Conservation (phyloP, 495 filamentous ascomycete genomes). For the Amphirosellinia nigrospora region DNA sequence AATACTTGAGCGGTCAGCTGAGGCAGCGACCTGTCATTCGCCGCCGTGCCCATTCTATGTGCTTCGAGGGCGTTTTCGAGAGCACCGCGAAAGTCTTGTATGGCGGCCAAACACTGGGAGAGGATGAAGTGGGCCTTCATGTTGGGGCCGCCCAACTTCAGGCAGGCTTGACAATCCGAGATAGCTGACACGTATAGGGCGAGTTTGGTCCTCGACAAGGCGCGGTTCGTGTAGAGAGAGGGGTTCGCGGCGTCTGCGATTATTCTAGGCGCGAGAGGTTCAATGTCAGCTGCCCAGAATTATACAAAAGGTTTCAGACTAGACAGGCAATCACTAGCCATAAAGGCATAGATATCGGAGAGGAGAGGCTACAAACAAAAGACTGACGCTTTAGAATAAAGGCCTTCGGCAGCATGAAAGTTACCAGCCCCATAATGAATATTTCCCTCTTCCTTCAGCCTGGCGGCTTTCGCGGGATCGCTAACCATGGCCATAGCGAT, state of each 20-base stretch:
- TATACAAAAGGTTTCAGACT: neutral
- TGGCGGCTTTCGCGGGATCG: slow-evolving; percentile 26
- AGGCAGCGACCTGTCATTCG: slow-evolving; percentile 64
- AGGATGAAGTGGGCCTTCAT: slow-evolving; percentile 88
- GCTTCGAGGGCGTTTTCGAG: slow-evolving; percentile 72
- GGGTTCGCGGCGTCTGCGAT: slow-evolving; percentile 66
- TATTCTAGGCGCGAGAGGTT: slow-evolving; percentile 47
- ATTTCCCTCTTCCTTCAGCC: slow-evolving; percentile 67
- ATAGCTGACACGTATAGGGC: slow-evolving; percentile 74
- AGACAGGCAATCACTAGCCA: neutral
- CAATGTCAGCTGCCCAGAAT: neutral
- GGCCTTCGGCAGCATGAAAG: slow-evolving; percentile 73
- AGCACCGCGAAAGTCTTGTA: slow-evolving; percentile 77
- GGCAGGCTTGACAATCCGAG: slow-evolving; percentile 75
- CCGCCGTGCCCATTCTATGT: slow-evolving; percentile 70
- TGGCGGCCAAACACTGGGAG: slow-evolving; percentile 78
- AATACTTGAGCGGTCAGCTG: slow-evolving; percentile 72
- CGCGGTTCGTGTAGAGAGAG: slow-evolving; percentile 83
- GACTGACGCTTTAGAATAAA: slow-evolving; percentile 85
- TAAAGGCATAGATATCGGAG: neutral
- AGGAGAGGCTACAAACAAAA: neutral
- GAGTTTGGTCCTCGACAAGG: slow-evolving; percentile 81
- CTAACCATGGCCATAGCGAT: slow-evolving; percentile 26
- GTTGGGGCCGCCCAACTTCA: slow-evolving; percentile 67
- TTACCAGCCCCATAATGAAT: slow-evolving; percentile 70